A percentile compares a stretch with the other conserved stretches of the same genome.
phyloP scores from a whole-genome alignment of 441 rosid species.

The Eugenia klotzschiana region DNA sequence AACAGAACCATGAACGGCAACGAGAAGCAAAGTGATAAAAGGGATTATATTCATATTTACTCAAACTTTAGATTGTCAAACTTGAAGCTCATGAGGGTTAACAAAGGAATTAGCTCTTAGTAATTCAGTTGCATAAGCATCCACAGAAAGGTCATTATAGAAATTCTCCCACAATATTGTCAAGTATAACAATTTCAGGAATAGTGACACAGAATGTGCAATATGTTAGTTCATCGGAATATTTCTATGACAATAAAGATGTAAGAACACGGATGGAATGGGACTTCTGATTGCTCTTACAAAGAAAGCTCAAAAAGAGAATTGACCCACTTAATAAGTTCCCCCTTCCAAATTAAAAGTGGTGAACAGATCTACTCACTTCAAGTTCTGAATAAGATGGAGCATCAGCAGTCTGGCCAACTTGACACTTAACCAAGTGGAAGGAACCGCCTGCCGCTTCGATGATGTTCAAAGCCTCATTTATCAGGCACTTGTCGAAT shows the following conservation, averaged over 20 bases:
- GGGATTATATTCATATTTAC: background rate
- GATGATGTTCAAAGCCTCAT: slow-evolving; percentile 86
- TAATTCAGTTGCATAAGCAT: background rate
- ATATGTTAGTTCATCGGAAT: background rate
- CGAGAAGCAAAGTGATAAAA: background rate
- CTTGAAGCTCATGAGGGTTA: background rate
- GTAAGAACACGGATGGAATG: background rate
- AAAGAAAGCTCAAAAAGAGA: background rate
- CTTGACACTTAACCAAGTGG: slow-evolving; percentile 72
- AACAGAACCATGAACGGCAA: background rate
- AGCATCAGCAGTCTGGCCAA: slow-evolving; percentile 64
- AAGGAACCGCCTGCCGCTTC: slow-evolving; percentile 87
- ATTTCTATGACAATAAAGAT: background rate
- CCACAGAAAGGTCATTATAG: background rate
- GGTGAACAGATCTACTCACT: slow-evolving; percentile 28
- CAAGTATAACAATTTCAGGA: background rate
- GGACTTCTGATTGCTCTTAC: background rate
- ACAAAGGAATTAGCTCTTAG: background rate
- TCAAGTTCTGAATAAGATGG: slow-evolving; percentile 80
- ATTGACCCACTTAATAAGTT: background rate
- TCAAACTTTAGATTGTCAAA: background rate
- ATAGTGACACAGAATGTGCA: background rate
- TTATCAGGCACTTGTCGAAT: slow-evolving; percentile 80
- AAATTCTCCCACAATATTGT: background rate
- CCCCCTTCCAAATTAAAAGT: background rate